A percentile compares a stretch with the other conserved stretches of the same genome.
phyloP scores from a whole-genome alignment of 345 rosid genomes.

The Durio zibethinus region DNA sequence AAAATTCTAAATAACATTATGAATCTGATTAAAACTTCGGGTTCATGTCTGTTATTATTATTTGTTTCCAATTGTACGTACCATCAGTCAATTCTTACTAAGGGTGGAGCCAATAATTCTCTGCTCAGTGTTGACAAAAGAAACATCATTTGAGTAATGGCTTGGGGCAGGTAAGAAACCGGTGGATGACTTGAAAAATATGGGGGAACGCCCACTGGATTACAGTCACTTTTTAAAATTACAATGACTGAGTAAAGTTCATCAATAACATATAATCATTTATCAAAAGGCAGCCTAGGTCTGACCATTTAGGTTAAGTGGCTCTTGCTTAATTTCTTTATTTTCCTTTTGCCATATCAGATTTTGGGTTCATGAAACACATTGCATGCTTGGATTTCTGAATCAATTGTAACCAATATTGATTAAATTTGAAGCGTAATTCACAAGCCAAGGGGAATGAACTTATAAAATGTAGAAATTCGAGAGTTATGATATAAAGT shows the following conservation, averaged over 20 bases:
- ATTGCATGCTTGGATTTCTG: neutral
- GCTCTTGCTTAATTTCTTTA: neutral
- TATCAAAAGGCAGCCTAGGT: conserved; percentile 1
- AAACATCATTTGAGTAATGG: neutral
- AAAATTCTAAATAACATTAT: too few relatives aligned
- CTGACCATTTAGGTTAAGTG: conserved; percentile 7
- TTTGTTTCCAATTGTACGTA: neutral
- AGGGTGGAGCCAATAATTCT: neutral
- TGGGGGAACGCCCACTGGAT: neutral
- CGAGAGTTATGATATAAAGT: neutral
- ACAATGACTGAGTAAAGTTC: neutral
- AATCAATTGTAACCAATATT: neutral
- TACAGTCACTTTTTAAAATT: neutral
- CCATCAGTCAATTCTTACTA: neutral
- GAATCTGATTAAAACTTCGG: too few relatives aligned
- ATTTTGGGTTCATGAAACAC: neutral
- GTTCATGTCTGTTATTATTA: neutral
- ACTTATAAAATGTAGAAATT: neutral
- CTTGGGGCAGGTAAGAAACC: neutral
- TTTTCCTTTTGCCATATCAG: neutral
- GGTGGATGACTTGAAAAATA: conserved; percentile 11
- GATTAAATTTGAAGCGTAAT: conserved; percentile 10
- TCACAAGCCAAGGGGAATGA: conserved; percentile 13
- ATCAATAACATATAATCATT: neutral
- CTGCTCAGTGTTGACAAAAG: neutral